phyloP scores from a whole-genome alignment of 2,329 filamentous ascomycete genomes.

The Colletotrichum siamense region DNA sequence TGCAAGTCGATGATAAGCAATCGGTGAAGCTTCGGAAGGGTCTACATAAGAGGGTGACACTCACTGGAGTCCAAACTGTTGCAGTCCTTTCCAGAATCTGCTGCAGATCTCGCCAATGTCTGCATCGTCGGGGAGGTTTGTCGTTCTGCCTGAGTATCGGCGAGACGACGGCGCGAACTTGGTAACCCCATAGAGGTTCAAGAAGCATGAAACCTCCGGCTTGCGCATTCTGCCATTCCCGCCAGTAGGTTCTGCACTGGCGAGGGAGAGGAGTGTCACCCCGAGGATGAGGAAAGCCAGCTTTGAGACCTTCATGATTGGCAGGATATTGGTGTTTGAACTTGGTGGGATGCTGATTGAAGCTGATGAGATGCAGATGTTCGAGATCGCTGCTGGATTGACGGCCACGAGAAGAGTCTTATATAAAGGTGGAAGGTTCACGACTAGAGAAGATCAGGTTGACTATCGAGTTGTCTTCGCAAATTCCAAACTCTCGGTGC shows the following conservation, averaged over 20 bases:
- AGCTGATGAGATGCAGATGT: not conserved
- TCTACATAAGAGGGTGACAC: not conserved
- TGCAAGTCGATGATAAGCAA: not conserved
- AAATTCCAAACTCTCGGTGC: not conserved
- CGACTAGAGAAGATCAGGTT: not conserved
- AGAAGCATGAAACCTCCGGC: rapidly evolving
- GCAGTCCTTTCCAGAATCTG: not conserved
- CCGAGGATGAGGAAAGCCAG: not conserved
- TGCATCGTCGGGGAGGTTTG: not conserved
- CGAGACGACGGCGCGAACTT: not conserved
- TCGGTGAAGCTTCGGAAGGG: not conserved
- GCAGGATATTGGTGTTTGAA: not conserved
- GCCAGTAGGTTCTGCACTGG: not conserved
- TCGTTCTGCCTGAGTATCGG: not conserved
- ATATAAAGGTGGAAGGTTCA: not conserved
- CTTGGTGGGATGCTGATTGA: not conserved
- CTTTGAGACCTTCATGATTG: not conserved
- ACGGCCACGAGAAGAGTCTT: not conserved
- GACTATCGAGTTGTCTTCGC: not conserved
- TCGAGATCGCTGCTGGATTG: not conserved
- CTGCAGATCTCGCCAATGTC: not conserved
- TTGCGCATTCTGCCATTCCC: not conserved
- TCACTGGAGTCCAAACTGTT: not conserved
- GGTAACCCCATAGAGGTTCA: not conserved
- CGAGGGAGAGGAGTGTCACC: not conserved